Conservation (phyloP, 768 basidiomycete species). For the Pulveroboletus sp. region DNA sequence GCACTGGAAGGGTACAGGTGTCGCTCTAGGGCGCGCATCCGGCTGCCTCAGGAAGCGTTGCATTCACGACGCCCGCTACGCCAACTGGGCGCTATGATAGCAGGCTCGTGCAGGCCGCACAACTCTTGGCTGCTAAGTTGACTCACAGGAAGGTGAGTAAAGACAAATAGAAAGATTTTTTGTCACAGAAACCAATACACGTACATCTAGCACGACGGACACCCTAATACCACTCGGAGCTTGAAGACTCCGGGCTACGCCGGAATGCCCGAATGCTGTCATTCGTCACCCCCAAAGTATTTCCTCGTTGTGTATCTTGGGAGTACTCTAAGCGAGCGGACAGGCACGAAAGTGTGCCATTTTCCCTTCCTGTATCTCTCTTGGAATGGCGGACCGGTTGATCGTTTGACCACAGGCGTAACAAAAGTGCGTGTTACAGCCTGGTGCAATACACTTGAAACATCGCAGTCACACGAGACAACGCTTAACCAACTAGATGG, state of each 20-base stretch:
- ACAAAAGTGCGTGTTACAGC: conserved; percentile 59
- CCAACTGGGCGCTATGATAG: conserved; percentile 6
- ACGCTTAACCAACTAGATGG: background rate
- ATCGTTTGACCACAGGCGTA: conserved; percentile 49
- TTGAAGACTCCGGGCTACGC: too few species aligned
- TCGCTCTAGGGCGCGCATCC: background rate
- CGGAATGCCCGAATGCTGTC: too few species aligned
- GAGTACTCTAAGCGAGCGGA: conserved; percentile 21
- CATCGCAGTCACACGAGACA: background rate
- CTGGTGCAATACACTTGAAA: conserved; percentile 50
- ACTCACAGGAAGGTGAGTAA: too few species aligned
- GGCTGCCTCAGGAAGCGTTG: conserved; percentile 15
- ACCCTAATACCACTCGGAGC: too few species aligned
- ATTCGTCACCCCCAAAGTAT: too few species aligned
- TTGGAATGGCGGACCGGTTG: conserved; percentile 35
- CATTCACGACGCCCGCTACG: conserved; percentile 11
- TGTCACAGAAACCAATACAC: too few species aligned
- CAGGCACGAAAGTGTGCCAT: conserved; percentile 33
- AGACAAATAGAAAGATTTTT: too few species aligned
- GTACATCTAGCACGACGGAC: too few species aligned
- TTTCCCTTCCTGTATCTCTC: conserved; percentile 32
- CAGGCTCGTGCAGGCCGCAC: background rate
- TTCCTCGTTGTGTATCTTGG: too few species aligned
- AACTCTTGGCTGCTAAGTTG: background rate
- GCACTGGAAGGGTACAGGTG: conserved; percentile 8